A percentile compares a stretch with the other conserved stretches of the same genome.
Conservation (phyloP, 2,329 filamentous ascomycete species). For the Truncatella angustata region DNA sequence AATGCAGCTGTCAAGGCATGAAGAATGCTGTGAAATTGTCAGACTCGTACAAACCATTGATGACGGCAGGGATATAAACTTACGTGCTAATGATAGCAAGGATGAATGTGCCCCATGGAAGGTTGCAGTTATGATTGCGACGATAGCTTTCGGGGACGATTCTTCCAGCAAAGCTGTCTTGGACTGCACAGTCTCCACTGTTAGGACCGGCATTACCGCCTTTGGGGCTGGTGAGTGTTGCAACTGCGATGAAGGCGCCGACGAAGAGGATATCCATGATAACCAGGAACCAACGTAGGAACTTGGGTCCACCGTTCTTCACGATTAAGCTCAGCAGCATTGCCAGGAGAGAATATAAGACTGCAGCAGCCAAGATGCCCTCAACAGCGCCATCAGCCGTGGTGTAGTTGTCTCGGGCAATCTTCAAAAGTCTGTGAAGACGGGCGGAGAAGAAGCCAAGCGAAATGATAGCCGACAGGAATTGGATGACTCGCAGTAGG, state of each 20-base stretch:
- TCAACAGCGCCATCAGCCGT: slow-evolving; percentile 35
- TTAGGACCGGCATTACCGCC: slow-evolving; percentile 31
- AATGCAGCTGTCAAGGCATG: background rate
- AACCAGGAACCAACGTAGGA: slow-evolving; percentile 37
- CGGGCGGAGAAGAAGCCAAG: slow-evolving; percentile 41
- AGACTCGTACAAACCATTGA: too few relatives aligned
- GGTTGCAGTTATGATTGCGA: slow-evolving; percentile 28
- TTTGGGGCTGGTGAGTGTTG: slow-evolving; percentile 36
- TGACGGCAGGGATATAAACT: too few relatives aligned
- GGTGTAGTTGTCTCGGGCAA: slow-evolving; percentile 31
- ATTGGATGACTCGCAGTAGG: slow-evolving; percentile 38
- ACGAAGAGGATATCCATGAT: slow-evolving; percentile 37
- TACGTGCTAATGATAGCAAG: slow-evolving; percentile 43
- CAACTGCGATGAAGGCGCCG: slow-evolving; percentile 41
- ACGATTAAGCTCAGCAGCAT: slow-evolving; percentile 32
- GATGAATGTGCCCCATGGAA: slow-evolving; percentile 41
- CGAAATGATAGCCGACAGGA: slow-evolving; percentile 40
- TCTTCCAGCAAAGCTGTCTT: background rate
- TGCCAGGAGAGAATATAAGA: slow-evolving; percentile 38
- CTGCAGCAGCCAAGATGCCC: slow-evolving; percentile 42
- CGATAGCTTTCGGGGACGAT: slow-evolving; percentile 5
- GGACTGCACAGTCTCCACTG: slow-evolving; percentile 19
- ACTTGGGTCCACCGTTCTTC: slow-evolving; percentile 28
- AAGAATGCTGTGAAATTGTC: too few relatives aligned
- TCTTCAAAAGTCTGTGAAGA: slow-evolving; percentile 36